Conservation (phyloP, 2,329 filamentous ascomycete species). For the Sarocladium oryzae region DNA sequence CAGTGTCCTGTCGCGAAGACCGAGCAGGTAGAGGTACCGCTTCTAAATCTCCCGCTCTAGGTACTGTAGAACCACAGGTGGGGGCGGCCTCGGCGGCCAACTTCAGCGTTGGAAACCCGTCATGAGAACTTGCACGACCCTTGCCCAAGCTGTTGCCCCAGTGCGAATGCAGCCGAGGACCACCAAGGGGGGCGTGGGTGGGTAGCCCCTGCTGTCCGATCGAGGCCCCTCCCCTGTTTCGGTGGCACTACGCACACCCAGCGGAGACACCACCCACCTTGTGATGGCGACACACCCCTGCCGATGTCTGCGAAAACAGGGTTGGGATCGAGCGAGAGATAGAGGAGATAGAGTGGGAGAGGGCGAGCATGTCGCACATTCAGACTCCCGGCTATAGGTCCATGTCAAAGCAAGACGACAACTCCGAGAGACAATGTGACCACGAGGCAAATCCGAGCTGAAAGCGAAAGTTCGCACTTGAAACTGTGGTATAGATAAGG, state of each 20-base stretch:
- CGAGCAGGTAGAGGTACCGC: no score
- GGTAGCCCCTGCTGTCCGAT: conserved; percentile 7
- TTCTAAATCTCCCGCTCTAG: no score
- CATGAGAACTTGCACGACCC: conserved; percentile 1
- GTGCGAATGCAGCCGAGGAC: not conserved
- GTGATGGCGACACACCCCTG: not conserved
- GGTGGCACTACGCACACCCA: not conserved
- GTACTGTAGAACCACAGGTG: not conserved
- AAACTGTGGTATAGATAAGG: not conserved
- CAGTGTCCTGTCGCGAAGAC: not conserved
- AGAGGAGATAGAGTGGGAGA: no score
- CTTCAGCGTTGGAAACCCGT: conserved; percentile 2
- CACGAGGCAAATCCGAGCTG: no score
- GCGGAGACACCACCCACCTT: no score
- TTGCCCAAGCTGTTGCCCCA: conserved; percentile 7
- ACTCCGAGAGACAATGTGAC: no score
- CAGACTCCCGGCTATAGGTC: no score
- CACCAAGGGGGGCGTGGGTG: not conserved
- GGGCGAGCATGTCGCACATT: no score
- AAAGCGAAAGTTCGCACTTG: not conserved
- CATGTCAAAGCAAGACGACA: not conserved
- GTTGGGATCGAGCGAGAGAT: no score
- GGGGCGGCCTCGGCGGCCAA: not conserved
- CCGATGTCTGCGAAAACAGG: no score
- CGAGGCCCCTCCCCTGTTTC: conserved; percentile 1